phyloP scores from a whole-genome alignment of 306 rosid genomes.

The Ormosia emarginata region DNA sequence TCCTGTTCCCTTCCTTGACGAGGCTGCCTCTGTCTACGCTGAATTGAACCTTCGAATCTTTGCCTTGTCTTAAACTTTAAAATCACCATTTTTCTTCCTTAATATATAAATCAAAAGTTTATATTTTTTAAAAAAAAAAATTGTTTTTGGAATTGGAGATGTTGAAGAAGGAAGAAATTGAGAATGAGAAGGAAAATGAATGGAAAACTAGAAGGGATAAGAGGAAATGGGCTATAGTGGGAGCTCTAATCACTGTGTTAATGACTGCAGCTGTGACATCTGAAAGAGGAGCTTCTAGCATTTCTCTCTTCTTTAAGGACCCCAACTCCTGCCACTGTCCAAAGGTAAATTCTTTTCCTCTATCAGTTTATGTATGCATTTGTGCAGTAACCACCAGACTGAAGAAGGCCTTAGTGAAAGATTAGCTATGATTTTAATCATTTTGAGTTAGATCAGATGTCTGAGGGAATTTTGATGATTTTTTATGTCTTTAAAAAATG shows the following conservation, averaged over 20 bases:
- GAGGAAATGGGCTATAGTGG: slow-evolving; percentile 38
- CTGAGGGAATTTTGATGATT: neutral
- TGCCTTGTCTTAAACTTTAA: neutral
- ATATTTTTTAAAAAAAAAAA: neutral
- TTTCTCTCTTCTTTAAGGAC: neutral
- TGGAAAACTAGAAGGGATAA: neutral
- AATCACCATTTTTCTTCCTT: neutral
- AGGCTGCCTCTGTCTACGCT: neutral
- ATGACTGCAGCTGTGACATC: slow-evolving; percentile 46
- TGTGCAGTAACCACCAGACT: neutral
- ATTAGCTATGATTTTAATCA: neutral
- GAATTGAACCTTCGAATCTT: neutral
- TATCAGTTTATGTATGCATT: neutral
- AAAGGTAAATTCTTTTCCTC: slow-evolving; percentile 17
- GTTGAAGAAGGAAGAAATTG: slow-evolving; percentile 2
- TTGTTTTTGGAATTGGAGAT: neutral
- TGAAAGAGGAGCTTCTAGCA: neutral
- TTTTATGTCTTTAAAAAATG: neutral
- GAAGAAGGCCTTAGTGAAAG: neutral
- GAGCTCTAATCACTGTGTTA: slow-evolving; percentile 42
- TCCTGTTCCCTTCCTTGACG: neutral
- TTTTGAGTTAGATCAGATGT: neutral
- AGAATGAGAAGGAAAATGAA: slow-evolving; percentile 2
- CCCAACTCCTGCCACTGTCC: slow-evolving; percentile 33
- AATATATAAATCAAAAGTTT: neutral